Evolutionary conservation across 208 protist genomes (phyloP).

Genomic region (Acanthamoeba polyphaga): DNA sequence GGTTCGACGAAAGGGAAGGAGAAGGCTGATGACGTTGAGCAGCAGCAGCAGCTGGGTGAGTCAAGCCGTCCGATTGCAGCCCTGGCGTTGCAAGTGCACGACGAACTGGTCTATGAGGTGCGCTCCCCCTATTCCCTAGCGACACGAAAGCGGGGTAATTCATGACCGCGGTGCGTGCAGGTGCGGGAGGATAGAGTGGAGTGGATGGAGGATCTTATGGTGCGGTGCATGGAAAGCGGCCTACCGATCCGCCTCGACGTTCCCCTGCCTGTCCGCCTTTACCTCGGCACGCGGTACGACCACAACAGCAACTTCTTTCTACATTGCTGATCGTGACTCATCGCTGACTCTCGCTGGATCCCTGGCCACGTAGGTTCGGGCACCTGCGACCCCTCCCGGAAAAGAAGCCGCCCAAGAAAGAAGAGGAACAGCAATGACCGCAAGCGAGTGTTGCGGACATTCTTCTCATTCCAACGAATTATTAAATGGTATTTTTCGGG

Average conservation of each 20-base stretch:
- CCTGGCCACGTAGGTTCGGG: background rate
- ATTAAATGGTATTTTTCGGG: too few species aligned
- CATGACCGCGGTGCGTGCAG: background rate
- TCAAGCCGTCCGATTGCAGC: background rate
- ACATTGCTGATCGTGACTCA: background rate
- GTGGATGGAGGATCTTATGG: conserved; percentile 39
- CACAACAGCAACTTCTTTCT: background rate
- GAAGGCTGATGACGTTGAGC: background rate
- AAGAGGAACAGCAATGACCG: background rate
- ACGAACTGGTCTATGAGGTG: conserved; percentile 59
- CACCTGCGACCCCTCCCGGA: background rate
- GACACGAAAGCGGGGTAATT: background rate
- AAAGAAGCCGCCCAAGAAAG: background rate
- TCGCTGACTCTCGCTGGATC: background rate
- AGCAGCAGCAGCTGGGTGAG: background rate
- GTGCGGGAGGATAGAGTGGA: conserved; percentile 37
- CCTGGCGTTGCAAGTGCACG: conserved; percentile 49
- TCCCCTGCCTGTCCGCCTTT: conserved; percentile 48
- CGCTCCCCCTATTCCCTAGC: too few species aligned
- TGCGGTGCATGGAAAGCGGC: conserved; percentile 63
- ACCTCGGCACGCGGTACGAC: conserved; percentile 8
- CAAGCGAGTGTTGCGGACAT: too few species aligned
- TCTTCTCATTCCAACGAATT: too few species aligned
- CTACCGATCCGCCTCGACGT: conserved; percentile 56
- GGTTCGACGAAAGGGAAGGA: background rate